Conservation (phyloP, 2,329 filamentous ascomycete species). For the Lecanosticta acicola region DNA sequence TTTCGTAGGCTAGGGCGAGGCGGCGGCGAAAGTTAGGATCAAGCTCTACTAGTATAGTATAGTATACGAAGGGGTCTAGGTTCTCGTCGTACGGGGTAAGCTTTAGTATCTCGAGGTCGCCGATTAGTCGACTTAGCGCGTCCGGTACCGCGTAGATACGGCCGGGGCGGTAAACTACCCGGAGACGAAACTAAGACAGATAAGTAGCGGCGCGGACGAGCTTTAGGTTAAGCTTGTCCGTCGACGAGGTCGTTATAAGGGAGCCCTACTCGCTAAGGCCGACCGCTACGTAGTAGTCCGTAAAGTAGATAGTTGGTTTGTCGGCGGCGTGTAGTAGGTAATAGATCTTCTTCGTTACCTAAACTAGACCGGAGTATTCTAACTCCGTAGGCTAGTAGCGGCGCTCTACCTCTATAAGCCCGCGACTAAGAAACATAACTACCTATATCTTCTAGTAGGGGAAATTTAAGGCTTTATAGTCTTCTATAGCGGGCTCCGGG, state of each 20-base stretch:
- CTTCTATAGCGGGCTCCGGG: too few relatives aligned
- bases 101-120: neutral
- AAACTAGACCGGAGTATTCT: too few relatives aligned
- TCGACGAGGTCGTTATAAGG: neutral
- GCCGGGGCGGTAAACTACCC: neutral
- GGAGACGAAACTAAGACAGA: neutral
- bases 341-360: too few relatives aligned
- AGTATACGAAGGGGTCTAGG: neutral
- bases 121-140: neutral
- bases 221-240: neutral
- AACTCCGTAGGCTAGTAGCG: too few relatives aligned
- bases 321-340: too few relatives aligned
- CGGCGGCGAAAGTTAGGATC: neutral
- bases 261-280: neutral
- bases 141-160: neutral
- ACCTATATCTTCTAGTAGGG: too few relatives aligned
- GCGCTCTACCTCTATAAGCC: too few relatives aligned
- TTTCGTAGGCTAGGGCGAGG: neutral
- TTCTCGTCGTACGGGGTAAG: neutral
- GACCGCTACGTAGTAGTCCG: neutral
- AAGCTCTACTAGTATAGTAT: neutral
- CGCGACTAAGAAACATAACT: too few relatives aligned
- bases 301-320: neutral
- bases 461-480: too few relatives aligned
- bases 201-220: neutral